Evolutionary conservation across 768 basidiomycete species (phyloP).

Genomic region (Lyophyllum shimeji): DNA sequence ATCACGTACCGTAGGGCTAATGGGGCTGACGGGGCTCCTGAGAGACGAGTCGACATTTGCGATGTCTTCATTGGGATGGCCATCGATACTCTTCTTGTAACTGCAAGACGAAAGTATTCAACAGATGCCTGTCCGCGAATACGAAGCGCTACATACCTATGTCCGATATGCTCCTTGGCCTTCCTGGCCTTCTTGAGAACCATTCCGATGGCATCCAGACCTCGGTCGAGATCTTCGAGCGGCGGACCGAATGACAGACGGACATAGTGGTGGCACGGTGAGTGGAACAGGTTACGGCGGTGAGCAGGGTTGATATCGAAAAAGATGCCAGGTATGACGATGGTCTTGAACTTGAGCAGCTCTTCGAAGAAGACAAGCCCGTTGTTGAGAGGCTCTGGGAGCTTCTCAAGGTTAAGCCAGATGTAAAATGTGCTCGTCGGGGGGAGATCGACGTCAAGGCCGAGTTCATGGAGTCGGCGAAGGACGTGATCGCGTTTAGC

Average conservation of each 20-base stretch:
- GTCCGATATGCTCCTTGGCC: slow-evolving; percentile 60
- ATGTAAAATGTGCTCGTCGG: slow-evolving; percentile 90
- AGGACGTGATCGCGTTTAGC: slow-evolving; percentile 90
- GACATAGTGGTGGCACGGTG: slow-evolving; percentile 89
- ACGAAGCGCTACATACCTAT: slow-evolving; percentile 42
- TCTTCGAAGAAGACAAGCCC: slow-evolving; percentile 96
- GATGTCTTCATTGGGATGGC: slow-evolving; percentile 14
- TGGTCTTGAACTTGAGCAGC: slow-evolving; percentile 85
- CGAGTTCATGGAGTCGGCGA: slow-evolving; percentile 72
- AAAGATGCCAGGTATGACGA: slow-evolving; percentile 90
- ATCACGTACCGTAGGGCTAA: slow-evolving; percentile 10
- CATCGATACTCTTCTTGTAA: slow-evolving; percentile 29
- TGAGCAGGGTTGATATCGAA: slow-evolving; percentile 83
- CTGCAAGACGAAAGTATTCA: slow-evolving; percentile 16
- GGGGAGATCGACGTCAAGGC: slow-evolving; percentile 73
- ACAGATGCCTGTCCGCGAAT: not conserved
- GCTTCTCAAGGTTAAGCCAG: slow-evolving; percentile 83
- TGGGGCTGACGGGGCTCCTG: slow-evolving; percentile 9
- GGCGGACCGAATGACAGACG: slow-evolving; percentile 87
- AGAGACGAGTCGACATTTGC: slow-evolving; percentile 18
- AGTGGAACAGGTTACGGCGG: slow-evolving; percentile 85
- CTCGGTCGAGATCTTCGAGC: slow-evolving; percentile 75
- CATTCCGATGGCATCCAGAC: slow-evolving; percentile 82
- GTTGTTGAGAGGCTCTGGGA: slow-evolving; percentile 83
- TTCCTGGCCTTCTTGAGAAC: slow-evolving; percentile 71